Evolutionary conservation across 1,284 basidiomycete genomes (phyloP), one percentile per base, ranked within the genome.

Genomic region (Rhodotorula sp.): DNA sequence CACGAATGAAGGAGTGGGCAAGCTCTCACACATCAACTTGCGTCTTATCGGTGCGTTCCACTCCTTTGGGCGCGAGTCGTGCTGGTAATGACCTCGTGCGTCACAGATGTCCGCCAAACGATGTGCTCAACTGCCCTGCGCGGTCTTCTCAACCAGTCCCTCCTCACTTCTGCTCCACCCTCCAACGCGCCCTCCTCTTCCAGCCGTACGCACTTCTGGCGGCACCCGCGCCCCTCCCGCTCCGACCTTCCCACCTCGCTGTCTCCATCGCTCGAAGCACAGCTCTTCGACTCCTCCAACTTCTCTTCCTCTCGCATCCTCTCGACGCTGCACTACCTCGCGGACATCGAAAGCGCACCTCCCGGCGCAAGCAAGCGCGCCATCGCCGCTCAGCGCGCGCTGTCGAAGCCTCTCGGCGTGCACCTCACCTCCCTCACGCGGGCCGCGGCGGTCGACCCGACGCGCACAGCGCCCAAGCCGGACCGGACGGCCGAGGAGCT

Each of bases 201-300:
- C 4, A 34, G 34, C 34, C 9, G 14, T 27, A 49, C 34, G 34
- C 49, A 25, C 10, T 61, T 61, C 60, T 49, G 23, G n/a, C 34
- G 61, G 34, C 34, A 34, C 46, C 25, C 66, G 45, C 10, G 21
- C 25, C 42, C 45, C 23, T 12, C 17, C 7, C 55, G 72, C 3
- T 3, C 45, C 13, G 61, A 54, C 19, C 54, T 59, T 41, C 16
- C 53, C 12, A 0, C 53, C 19, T 63, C 62, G 12, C 42, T 21
- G 12, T 46, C 23, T 14, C 23, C 16, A 23, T 41, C 57, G 13
- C 34, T 69, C 60, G 73, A 74, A 42, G 63, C 64, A 5, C 67
- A 73, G 55, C 61, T 74, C n/a, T 74, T 74, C 59, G 70, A 68
- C 23, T 49, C 61, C 10, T 45, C 45, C 23, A 63, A 67, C 48